Evolutionary conservation across 2,329 filamentous ascomycete genomes (phyloP).

Genomic region (Westerdykella ornata): DNA sequence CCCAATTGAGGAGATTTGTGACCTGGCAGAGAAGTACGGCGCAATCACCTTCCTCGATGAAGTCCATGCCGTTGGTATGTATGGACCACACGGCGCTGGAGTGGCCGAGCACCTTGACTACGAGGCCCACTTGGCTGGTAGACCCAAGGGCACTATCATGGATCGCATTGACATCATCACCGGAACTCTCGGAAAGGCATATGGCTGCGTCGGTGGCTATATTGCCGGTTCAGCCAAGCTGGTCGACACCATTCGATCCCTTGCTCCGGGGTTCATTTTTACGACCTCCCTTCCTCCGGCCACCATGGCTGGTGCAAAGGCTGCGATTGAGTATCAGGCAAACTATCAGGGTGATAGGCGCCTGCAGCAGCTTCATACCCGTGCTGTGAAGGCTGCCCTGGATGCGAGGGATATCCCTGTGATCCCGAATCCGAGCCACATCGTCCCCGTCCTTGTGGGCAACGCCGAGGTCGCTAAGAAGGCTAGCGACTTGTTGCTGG

Average conservation of each 20-base stretch:
- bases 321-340: slow-evolving; percentile 92
- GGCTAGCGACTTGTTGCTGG: slow-evolving; percentile 84
- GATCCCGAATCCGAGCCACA: slow-evolving; percentile 95
- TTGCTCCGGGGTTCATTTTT: slow-evolving; percentile 97
- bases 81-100: slow-evolving; percentile 88
- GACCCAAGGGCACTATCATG: slow-evolving; percentile 76
- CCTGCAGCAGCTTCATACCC: slow-evolving; percentile 92
- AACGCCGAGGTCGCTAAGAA: slow-evolving; percentile 88
- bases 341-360: slow-evolving; percentile 76
- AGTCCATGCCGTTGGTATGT: slow-evolving; percentile 99
- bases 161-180: slow-evolving; percentile 98
- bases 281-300: slow-evolving; percentile 93
- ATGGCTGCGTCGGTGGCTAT: slow-evolving; percentile 95
- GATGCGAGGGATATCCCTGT: slow-evolving; percentile 80
- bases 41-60: slow-evolving; percentile 97
- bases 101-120: slow-evolving; percentile 97
- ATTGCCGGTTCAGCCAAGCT: slow-evolving; percentile 84
- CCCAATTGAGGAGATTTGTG: slow-evolving; percentile 91
- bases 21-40: slow-evolving; percentile 94
- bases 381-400: slow-evolving; percentile 82
- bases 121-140: slow-evolving; percentile 71
- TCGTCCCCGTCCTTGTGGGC: slow-evolving; percentile 87
- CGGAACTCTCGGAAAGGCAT: slow-evolving; percentile 93
- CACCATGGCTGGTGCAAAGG: slow-evolving; percentile 88
- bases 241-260: slow-evolving; percentile 86